These are phyloP conservation scores for Barnettozyma siamensis DNA, from an alignment of 805 yeast species.

Conservation along the genomic window DNA sequence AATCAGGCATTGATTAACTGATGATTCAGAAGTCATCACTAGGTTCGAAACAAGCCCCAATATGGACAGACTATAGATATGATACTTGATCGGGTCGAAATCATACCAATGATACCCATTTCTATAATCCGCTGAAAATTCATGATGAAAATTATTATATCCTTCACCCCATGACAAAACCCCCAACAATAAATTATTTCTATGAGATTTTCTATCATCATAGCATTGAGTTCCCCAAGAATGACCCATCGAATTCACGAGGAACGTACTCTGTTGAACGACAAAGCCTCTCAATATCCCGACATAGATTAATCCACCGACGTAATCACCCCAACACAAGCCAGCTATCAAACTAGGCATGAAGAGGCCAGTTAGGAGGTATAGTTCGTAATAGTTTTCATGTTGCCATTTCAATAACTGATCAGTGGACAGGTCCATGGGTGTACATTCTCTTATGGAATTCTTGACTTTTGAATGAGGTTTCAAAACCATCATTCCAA, in stretches of 20 bases:
- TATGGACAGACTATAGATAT: slow-evolving; percentile 40
- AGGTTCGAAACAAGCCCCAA: slow-evolving; percentile 56
- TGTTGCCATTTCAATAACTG: slow-evolving; percentile 36
- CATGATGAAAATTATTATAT: slow-evolving; percentile 90
- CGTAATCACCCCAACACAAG: slow-evolving; percentile 62
- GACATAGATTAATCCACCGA: slow-evolving; percentile 74
- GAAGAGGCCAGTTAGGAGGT: slow-evolving; percentile 45
- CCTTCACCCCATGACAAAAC: slow-evolving; percentile 83
- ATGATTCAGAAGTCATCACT: slow-evolving; percentile 36
- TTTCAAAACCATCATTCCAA: slow-evolving; percentile 79
- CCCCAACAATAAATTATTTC: slow-evolving; percentile 58
- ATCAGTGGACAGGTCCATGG: slow-evolving; percentile 58
- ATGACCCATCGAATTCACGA: slow-evolving; percentile 82
- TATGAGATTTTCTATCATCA: slow-evolving; percentile 68
- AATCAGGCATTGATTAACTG: slow-evolving; percentile 65
- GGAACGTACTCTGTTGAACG: slow-evolving; percentile 75
- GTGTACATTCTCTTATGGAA: slow-evolving; percentile 30
- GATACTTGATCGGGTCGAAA: slow-evolving; percentile 85
- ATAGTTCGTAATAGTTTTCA: slow-evolving; percentile 40
- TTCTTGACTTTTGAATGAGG: slow-evolving; percentile 51
- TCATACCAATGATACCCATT: slow-evolving; percentile 66
- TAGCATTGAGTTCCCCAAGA: slow-evolving; percentile 67
- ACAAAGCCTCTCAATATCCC: slow-evolving; percentile 67
- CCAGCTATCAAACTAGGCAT: slow-evolving; percentile 66
- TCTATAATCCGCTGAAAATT: slow-evolving; percentile 87